A percentile compares a stretch with the other conserved stretches of the same genome.
Conservation (phyloP, 768 basidiomycete genomes). For the Rickenella mellea region DNA sequence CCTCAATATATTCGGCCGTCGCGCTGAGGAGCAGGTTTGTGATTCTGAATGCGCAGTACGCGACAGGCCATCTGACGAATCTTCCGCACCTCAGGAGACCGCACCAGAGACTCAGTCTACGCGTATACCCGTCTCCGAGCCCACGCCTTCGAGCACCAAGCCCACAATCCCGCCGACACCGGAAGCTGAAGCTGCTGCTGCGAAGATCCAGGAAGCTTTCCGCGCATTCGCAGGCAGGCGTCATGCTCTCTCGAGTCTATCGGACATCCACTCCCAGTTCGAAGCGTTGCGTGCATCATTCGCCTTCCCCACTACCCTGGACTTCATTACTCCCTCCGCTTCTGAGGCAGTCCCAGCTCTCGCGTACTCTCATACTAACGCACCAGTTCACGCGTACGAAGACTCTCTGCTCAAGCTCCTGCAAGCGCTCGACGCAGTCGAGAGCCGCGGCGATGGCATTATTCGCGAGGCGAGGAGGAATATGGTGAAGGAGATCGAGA, state of each 20-base stretch:
- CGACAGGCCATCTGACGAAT: no score
- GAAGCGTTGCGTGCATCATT: slow-evolving; percentile 31
- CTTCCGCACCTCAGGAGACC: no score
- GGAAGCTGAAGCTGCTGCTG: not conserved
- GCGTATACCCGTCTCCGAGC: no score
- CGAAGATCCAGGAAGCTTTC: slow-evolving; percentile 35
- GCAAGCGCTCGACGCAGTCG: slow-evolving; percentile 57
- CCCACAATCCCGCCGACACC: no score
- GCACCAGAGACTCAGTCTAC: no score
- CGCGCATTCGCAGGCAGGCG: slow-evolving; percentile 25
- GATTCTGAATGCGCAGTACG: no score
- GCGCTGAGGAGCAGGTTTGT: no score
- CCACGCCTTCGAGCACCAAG: no score
- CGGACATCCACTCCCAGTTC: slow-evolving; percentile 33
- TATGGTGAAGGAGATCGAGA: slow-evolving; percentile 50
- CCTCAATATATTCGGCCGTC: no score
- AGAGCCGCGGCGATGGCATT: slow-evolving; percentile 47
- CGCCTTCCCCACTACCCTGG: slow-evolving; percentile 33
- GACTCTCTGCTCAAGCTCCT: slow-evolving; percentile 55
- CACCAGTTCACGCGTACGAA: slow-evolving; percentile 49
- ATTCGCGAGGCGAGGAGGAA: slow-evolving; percentile 43
- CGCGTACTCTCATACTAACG: slow-evolving; percentile 54
- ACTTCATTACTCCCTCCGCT: slow-evolving; percentile 24
- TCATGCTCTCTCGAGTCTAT: slow-evolving; percentile 30
- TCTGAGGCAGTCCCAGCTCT: slow-evolving; percentile 34